Conservation (phyloP, 768 basidiomycete species). For the Tylopilus plumbeoviolaceoides region DNA sequence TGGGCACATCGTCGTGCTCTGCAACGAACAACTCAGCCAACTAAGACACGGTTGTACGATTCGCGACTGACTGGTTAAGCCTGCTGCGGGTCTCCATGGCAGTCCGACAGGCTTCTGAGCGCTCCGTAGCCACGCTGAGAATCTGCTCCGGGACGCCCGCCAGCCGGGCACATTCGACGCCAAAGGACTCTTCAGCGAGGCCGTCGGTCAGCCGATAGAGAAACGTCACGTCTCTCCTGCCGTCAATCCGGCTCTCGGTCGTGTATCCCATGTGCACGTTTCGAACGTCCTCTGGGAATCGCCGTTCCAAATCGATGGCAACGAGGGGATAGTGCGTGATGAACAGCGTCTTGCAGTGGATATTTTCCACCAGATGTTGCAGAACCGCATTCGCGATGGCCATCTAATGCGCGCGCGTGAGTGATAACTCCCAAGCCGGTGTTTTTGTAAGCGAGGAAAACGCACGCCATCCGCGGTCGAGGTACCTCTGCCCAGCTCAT, state of each 20-base stretch:
- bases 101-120: constrained; percentile 52
- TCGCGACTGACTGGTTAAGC: constrained; percentile 44
- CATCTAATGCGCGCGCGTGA: constrained; percentile 46
- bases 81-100: constrained; percentile 47
- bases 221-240: constrained; percentile 79
- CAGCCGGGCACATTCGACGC: constrained; percentile 87
- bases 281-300: constrained; percentile 56
- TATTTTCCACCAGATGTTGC: constrained; percentile 57
- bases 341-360: constrained; percentile 75
- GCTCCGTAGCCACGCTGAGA: constrained; percentile 53
- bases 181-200: constrained; percentile 80
- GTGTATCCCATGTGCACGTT: constrained; percentile 89
- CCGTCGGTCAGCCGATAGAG: constrained; percentile 74
- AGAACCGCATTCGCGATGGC: constrained; percentile 83
- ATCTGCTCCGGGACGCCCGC: constrained; percentile 77
- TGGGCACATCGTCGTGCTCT: constrained; percentile 29
- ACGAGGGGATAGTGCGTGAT: constrained; percentile 94
- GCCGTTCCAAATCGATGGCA: constrained; percentile 59
- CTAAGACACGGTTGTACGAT: background rate
- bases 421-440: background rate
- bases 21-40: background rate
- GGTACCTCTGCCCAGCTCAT: constrained; percentile 88
- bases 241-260: constrained; percentile 64
- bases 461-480: constrained; percentile 85
- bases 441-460: background rate